Evolutionary conservation across 768 basidiomycete genomes (phyloP), one percentile per base, ranked within the genome.

Genomic region (Cystofilobasidium macerans): DNA sequence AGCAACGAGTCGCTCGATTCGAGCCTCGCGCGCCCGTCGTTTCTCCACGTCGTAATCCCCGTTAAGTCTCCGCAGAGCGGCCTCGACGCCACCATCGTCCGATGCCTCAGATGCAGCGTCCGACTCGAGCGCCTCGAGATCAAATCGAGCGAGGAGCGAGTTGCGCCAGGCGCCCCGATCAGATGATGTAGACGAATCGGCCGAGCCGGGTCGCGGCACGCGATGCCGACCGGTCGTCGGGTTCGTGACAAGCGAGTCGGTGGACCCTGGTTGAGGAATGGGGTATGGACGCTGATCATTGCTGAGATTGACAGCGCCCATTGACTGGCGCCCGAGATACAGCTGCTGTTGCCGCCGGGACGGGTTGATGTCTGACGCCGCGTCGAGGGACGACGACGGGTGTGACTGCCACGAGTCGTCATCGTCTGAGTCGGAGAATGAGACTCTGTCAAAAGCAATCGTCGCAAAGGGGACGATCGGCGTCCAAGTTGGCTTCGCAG

Each of bases 1-100:
- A 4, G 26, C 51, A 16, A 63, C 48, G 36, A 63, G 62, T 9
- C 24, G 83, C 72, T 90, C 85, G 4, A 92, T 87, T 73, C 89
- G 89, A 57, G 80, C 80, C 40, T 81, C 82, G 71, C 85, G 88
- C 70, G 84, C 66, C 59, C 48, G 32, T 73, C 86, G 83, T 72
- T 82, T 81, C 67, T 83, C 79, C 0, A 82, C 82, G 73, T 89
- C 89, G 62, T 92, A 87, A 73, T 89, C 84, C 0, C 90, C 92
- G 75, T 94, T 90, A 43, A 95, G 80, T 16, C 86, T 79, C 28
- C 82, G 79, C 69, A 95, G 74, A 22, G 92, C 90, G 9, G 84
- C 87, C 36, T 90, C 89, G 22, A 88, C 86, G 1, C 71, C 70
- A 22, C 77, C 80, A 24, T 73, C 74, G 65, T 85, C 88, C 9